Evolutionary conservation across 1,284 basidiomycete genomes (phyloP).

Genomic region (Exobasidium rhododendri): DNA sequence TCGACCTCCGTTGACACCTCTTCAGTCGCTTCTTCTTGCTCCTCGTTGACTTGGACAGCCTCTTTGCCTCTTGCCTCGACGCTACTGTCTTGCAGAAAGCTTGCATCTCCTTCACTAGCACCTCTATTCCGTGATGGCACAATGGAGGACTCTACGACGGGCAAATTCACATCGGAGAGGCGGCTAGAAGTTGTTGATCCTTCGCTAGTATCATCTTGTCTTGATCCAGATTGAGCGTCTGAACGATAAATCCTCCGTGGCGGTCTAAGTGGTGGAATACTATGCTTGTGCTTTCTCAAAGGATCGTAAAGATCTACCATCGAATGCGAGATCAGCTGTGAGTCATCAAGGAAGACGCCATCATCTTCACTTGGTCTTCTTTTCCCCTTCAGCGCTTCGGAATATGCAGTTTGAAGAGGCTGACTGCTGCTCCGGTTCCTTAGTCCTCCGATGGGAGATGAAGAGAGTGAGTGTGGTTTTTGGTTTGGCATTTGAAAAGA

Average conservation of each 20-base stretch:
- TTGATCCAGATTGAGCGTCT: neutral
- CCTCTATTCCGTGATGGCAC: neutral
- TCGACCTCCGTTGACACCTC: neutral
- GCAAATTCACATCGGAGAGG: neutral
- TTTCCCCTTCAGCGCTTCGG: neutral
- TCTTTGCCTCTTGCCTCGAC: too few species aligned
- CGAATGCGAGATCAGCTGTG: neutral
- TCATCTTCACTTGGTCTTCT: neutral
- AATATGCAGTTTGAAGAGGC: neutral
- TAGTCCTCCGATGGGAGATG: neutral
- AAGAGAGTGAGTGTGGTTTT: neutral
- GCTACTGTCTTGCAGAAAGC: neutral
- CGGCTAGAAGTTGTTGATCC: neutral
- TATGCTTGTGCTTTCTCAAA: neutral
- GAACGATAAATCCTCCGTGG: neutral
- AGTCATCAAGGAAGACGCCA: neutral
- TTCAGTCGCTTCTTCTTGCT: neutral
- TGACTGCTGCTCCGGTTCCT: conserved; percentile 11
- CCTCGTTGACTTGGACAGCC: neutral
- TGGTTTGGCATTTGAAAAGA: neutral
- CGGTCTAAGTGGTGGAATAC: neutral
- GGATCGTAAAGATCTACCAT: neutral
- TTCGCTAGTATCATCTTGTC: neutral
- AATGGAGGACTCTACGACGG: neutral
- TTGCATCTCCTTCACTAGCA: neutral